phyloP scores from a whole-genome alignment of 768 basidiomycete genomes.

The Neoboletus subvelutipes region DNA sequence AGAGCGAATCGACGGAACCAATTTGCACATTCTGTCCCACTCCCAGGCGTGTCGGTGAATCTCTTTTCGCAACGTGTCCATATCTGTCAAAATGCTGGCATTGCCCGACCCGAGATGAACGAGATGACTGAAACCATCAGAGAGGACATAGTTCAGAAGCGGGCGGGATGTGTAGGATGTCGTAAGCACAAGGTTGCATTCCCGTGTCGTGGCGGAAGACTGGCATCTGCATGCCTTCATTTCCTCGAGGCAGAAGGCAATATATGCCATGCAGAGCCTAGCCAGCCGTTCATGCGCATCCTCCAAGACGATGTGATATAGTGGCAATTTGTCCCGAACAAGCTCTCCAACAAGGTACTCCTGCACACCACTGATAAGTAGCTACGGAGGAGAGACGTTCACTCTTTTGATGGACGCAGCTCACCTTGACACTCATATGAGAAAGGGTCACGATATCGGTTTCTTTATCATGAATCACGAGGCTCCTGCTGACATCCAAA shows the following conservation, averaged over 20 bases:
- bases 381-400: neutral
- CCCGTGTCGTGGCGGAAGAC: neutral
- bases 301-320: conserved; percentile 9
- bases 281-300: conserved; percentile 6
- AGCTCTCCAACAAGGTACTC: conserved; percentile 16
- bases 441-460: conserved; percentile 11
- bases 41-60: neutral
- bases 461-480: conserved; percentile 9
- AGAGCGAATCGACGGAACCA: neutral
- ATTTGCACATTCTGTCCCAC: conserved; percentile 7
- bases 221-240: neutral
- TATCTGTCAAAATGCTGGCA: neutral
- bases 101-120: neutral
- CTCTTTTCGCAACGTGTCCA: neutral
- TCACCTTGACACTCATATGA: conserved; percentile 22
- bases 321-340: neutral
- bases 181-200: neutral
- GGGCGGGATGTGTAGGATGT: neutral
- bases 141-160: conserved; percentile 12
- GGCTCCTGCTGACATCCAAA: conserved; percentile 2
- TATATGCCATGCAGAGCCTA: conserved; percentile 13
- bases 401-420: neutral
- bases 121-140: conserved; percentile 10
- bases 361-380: neutral
- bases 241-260: conserved; percentile 4